Evolutionary conservation across 2,329 filamentous ascomycete genomes (phyloP), one percentile per base, ranked within the genome.

Genomic region (Fusarium transvaalense): DNA sequence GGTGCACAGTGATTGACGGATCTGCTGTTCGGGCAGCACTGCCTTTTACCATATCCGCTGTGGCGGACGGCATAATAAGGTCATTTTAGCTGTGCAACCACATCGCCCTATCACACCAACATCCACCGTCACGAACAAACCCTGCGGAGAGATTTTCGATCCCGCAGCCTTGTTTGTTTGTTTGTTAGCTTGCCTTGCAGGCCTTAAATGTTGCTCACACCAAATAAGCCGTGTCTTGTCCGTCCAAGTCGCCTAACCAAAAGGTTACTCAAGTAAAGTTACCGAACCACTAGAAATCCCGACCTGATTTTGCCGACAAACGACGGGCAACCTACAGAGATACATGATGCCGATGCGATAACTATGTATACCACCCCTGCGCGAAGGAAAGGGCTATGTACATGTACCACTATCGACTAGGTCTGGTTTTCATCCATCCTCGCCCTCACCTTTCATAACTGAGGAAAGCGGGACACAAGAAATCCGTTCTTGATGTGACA

Each of bases 11-110:
- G 58, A 46, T 55, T 55, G 50, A 59, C 55, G 61, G 57, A 50
- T 38, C 51, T 64, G 60, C 56, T 56, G 34, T 37, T 48, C 56
- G 58, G 61, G 53, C 56, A 66, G 48, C 51, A 47, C 54, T 43
- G 19, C 53, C 31, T 59, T 54, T 58, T 61, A 53, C 57, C 54
- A 55, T 63, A 66, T 54, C 43, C 50, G 51, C 35, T 35, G 51
- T 66, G 68, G 68, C 64, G 61, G 68, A 56, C 65, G 61, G 47
- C 66, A 71, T 55, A 60, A 69, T 57, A 71, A 64, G 48, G 43
- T 61, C 54, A 55, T 60, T 53, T 64, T 55, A 55, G 50, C 46
- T 70, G 58, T 67, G 59, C 53, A 50, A 68, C 57, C 66, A 63
- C 50, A 68, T 50, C 56, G 57, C 32, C 51, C 50, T 45, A 64